A percentile compares a stretch with the other conserved stretches of the same genome.
Conservation (phyloP, 2,329 filamentous ascomycete genomes). For the Cladosporium sphaerospermum region DNA sequence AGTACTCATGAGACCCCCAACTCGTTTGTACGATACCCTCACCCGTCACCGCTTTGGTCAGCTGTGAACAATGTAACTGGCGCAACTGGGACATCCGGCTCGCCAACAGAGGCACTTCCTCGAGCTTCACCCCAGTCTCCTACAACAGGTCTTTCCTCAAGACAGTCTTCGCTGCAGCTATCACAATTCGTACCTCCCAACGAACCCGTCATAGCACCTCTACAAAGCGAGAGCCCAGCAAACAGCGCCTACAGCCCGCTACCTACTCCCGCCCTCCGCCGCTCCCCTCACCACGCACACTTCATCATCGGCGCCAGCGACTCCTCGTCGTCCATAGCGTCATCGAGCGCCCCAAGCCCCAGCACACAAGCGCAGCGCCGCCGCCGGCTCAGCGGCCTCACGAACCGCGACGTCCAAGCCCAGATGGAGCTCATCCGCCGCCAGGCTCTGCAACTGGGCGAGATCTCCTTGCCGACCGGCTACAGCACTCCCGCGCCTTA, state of each 20-base stretch:
- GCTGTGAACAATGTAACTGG: not conserved
- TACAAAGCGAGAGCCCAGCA: not conserved
- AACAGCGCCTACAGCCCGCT: not conserved
- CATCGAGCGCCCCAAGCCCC: not conserved
- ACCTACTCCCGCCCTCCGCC: not conserved
- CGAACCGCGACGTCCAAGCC: not conserved
- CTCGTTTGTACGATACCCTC: too few relatives aligned
- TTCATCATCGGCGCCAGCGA: not conserved
- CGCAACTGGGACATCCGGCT: not conserved
- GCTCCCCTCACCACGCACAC: not conserved
- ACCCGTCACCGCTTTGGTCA: too few relatives aligned
- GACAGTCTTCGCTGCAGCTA: not conserved
- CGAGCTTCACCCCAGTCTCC: not conserved
- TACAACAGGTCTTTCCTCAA: not conserved
- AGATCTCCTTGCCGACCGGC: not conserved
- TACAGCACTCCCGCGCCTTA: too few relatives aligned
- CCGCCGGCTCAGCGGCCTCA: not conserved
- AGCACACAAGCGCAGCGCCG: not conserved
- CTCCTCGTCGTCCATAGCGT: not conserved
- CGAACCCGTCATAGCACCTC: not conserved
- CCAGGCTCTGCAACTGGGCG: not conserved
- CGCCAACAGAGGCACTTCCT: not conserved
- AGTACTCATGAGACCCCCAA: too few relatives aligned
- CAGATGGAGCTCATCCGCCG: not conserved
- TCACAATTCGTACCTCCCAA: not conserved